Conservation (phyloP, 306 rosid genomes). For the Macrotyloma uniflorum region DNA sequence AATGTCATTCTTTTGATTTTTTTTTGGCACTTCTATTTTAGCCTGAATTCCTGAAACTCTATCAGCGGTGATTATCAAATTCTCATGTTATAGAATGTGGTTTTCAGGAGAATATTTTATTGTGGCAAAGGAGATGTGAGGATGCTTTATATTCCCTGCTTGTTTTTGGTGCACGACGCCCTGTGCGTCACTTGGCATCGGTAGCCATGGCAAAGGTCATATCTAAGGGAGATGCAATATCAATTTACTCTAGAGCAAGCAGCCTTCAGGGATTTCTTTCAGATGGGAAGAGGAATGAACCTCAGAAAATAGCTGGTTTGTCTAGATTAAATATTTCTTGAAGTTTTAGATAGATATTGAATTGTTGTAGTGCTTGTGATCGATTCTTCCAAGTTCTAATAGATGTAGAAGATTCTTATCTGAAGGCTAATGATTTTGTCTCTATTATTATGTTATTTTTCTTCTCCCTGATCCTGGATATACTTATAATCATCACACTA, state of each 20-base stretch:
- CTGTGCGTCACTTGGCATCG: conserved; percentile 95
- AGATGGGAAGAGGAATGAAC: conserved; percentile 83
- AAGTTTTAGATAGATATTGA: conserved; percentile 33
- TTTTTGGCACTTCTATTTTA: conserved; percentile 10
- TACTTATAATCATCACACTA: conserved; percentile 9
- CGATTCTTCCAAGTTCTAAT: conserved; percentile 13
- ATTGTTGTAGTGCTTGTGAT: conserved; percentile 31
- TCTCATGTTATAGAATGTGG: conserved; percentile 26
- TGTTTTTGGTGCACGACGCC: conserved; percentile 88
- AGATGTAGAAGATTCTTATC: conserved; percentile 18
- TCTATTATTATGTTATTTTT: neutral
- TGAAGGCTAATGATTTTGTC: conserved; percentile 13
- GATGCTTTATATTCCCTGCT: conserved; percentile 87
- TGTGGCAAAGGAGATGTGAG: conserved; percentile 98
- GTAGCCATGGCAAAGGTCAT: conserved; percentile 88
- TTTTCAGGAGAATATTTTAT: conserved; percentile 79
- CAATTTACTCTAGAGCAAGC: conserved; percentile 92
- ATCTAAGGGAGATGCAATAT: conserved; percentile 85
- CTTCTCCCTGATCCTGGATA: conserved; percentile 10
- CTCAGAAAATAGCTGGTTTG: conserved; percentile 89
- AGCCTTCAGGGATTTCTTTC: conserved; percentile 97
- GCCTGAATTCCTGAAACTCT: conserved; percentile 18
- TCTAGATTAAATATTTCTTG: conserved; percentile 25
- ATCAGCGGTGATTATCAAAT: neutral
- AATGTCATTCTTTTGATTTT: conserved; percentile 15